Percentiles rank a stretch among this genome's conserved stretches.
Evolutionary conservation across 75 land plant genomes (phyloP).

Genomic region (Azolla pinnata): DNA sequence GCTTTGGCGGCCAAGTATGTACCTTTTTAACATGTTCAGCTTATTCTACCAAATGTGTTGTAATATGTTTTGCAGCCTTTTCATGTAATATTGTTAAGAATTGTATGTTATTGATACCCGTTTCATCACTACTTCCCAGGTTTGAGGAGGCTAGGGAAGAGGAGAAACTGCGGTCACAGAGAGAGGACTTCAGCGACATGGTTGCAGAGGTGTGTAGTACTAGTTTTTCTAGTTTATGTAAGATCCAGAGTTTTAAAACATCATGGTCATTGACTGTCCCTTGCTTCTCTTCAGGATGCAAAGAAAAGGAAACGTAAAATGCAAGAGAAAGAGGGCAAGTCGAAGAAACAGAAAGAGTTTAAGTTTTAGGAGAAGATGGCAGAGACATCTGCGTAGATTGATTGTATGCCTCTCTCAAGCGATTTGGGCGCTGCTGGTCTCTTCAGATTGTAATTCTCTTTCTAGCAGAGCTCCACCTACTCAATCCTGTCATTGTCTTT

Average conservation of each 20-base stretch:
- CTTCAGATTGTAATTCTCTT: too few species aligned
- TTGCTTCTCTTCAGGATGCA: constrained; percentile 44
- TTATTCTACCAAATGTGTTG: too few species aligned
- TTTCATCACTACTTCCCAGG: too few species aligned
- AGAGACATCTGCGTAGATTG: too few species aligned
- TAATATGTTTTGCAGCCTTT: too few species aligned
- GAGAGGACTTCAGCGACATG: constrained; percentile 98
- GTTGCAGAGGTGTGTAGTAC: constrained; percentile 86
- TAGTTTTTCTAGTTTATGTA: not conserved
- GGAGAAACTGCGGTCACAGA: constrained; percentile 65
- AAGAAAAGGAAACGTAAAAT: constrained; percentile 87
- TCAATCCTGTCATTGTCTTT: too few species aligned
- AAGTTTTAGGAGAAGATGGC: too few species aligned
- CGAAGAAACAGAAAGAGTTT: constrained; percentile 84
- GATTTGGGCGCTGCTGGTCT: too few species aligned
- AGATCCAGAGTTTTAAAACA: too few species aligned
- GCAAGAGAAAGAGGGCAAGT: constrained; percentile 86
- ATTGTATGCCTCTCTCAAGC: too few species aligned
- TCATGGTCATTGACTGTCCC: too few species aligned
- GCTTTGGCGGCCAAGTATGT: constrained; percentile 84
- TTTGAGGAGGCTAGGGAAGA: constrained; percentile 96
- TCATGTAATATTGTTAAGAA: not conserved
- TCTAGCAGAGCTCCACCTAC: too few species aligned
- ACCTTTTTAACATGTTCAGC: constrained; percentile 3
- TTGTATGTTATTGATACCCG: not conserved